phyloP scores from a whole-genome alignment of 495 filamentous ascomycete genomes.

The Lindgomyces ingoldianus region DNA sequence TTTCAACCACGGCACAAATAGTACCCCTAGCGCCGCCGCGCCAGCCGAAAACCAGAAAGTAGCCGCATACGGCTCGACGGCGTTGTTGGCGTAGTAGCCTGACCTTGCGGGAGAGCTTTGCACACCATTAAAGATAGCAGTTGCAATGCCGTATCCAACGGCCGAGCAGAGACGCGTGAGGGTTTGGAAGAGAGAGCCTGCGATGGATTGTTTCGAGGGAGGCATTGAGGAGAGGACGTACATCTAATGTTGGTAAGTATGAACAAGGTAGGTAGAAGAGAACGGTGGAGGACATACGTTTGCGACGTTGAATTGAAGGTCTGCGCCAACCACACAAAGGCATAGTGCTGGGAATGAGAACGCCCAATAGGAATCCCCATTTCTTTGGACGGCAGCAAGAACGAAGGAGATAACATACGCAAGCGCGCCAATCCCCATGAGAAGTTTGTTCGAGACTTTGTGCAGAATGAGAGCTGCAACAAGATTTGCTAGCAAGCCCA shows the following conservation, averaged over 20 bases:
- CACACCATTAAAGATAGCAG: conserved; percentile 44
- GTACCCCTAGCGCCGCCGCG: conserved; percentile 18
- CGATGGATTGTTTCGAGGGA: conserved; percentile 42
- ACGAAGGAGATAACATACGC: conserved; percentile 42
- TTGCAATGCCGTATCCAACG: conserved; percentile 43
- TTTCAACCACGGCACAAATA: conserved; percentile 41
- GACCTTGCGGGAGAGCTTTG: conserved; percentile 30
- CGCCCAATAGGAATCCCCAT: conserved; percentile 44
- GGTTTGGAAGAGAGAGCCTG: conserved; percentile 47
- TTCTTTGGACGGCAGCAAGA: conserved; percentile 40
- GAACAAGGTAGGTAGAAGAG: conserved; percentile 1
- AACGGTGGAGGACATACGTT: conserved; percentile 52
- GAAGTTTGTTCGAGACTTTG: conserved; percentile 46
- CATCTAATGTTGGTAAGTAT: conserved; percentile 39
- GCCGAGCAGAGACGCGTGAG: conserved; percentile 44
- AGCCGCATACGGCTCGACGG: conserved; percentile 43
- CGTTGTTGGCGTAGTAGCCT: conserved; percentile 39
- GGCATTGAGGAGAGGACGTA: conserved; percentile 48
- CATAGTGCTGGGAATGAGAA: conserved; percentile 44
- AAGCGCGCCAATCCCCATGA: conserved; percentile 43
- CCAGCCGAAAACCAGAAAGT: conserved; percentile 40
- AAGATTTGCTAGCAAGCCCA: conserved; percentile 43
- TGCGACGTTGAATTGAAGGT: conserved; percentile 60
- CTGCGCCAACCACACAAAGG: conserved; percentile 45
- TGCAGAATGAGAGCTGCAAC: conserved; percentile 46